A percentile compares a stretch with the other conserved stretches of the same genome.
Conservation (phyloP, 257 asterid species). For the Schizonepeta tenuifolia region DNA sequence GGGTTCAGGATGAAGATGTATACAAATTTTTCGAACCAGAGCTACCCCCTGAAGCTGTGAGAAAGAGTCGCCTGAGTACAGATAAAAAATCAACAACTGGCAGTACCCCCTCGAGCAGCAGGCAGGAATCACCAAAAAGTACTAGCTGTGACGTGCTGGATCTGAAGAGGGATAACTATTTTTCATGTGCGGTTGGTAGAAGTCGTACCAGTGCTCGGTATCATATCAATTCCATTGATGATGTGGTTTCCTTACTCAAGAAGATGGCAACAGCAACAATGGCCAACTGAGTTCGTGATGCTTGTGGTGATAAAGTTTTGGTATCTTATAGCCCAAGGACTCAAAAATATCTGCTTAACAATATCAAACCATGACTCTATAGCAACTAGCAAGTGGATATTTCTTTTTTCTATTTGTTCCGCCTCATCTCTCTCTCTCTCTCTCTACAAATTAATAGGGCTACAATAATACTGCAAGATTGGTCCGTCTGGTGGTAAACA, state of each 20-base stretch:
- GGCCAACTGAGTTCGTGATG: neutral
- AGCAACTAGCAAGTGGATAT: neutral
- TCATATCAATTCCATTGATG: conserved; percentile 59
- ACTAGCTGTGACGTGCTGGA: conserved; percentile 48
- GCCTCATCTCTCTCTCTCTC: neutral
- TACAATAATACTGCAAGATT: too few relatives aligned
- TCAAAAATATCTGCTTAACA: neutral
- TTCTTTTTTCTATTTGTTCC: neutral
- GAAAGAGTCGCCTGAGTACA: neutral
- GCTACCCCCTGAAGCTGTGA: conserved; percentile 60
- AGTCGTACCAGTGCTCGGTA: conserved; percentile 81
- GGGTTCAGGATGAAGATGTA: conserved; percentile 81
- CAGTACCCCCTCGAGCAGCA: conserved; percentile 2
- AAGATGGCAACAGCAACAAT: conserved; percentile 49
- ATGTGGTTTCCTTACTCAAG: conserved; percentile 65
- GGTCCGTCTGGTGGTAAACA: neutral
- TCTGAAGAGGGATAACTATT: conserved; percentile 89
- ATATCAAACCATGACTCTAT: conserved; percentile 14
- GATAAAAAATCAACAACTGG: conserved; percentile 17
- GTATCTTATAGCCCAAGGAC: neutral
- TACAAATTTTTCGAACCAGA: conserved; percentile 94
- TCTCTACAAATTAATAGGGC: too few relatives aligned
- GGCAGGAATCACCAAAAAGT: conserved; percentile 11
- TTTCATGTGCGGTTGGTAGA: conserved; percentile 88
- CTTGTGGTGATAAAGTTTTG: neutral